Conservation (phyloP, 305 asterid species). For the Nicotiana rustica region DNA sequence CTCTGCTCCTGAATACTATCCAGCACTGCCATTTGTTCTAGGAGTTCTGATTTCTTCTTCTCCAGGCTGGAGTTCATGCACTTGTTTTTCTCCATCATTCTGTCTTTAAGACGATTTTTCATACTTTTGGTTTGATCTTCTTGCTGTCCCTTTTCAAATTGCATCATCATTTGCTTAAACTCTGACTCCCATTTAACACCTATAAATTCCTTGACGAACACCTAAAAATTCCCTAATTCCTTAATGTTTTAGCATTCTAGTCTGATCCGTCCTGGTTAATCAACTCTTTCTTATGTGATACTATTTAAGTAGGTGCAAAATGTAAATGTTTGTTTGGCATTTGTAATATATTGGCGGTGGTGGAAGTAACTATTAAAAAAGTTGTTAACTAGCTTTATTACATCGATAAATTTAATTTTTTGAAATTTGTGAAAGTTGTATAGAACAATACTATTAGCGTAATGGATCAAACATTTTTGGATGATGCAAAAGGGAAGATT, state of each 20-base stretch:
- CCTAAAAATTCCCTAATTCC: conserved; percentile 9
- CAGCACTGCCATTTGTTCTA: not conserved
- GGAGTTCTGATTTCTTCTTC: not conserved
- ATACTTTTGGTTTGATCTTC: not conserved
- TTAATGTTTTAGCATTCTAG: not conserved
- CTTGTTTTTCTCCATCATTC: not conserved
- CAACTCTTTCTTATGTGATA: not conserved
- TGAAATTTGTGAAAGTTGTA: not conserved
- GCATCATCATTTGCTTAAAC: conserved; percentile 23
- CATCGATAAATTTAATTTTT: not conserved
- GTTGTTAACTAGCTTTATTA: not conserved
- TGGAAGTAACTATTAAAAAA: not conserved
- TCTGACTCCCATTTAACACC: not conserved
- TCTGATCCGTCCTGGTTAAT: not conserved
- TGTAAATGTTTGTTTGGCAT: not conserved
- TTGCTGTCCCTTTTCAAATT: conserved; percentile 6
- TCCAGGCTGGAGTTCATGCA: not conserved
- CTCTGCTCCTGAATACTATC: not conserved
- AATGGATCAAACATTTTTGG: conserved; percentile 1
- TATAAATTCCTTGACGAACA: not conserved
- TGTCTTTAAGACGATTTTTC: not conserved
- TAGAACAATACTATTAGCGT: not conserved
- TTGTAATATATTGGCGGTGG: not conserved
- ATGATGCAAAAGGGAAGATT: not conserved
- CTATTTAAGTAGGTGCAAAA: no score